Base-by-base conservation (phyloP, 768 basidiomycete species). In the Cyclocybe aegerita region DNA sequence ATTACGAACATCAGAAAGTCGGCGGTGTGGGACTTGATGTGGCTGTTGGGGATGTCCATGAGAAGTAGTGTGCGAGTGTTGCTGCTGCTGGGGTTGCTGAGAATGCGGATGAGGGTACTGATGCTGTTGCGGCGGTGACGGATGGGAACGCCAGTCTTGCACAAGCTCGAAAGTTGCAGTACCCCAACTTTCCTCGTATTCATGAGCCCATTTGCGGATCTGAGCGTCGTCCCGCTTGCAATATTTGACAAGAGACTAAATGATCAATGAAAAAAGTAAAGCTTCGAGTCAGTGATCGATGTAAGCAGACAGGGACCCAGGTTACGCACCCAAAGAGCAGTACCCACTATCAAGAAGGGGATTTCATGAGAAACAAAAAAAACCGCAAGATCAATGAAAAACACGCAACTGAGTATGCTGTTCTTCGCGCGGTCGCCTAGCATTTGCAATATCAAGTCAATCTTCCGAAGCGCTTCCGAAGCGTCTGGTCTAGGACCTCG, bases 151-250 rank as follows among this genome's bases (percentile, higher is more conserved):
- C 65, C 70, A 71, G 47, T 74, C 70, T 45, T 68, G 70, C 34
- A 67, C 74, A 48, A 72, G 69, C 49, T 84, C 82, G 23, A 71
- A 69, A 23, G 83, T 75, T 49, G 75, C 75, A 48, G 83, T 79
- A 15, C 88, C 88, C 79, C 81, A 86, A 14, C 78, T 64, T 50
- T 83, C 83, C 60, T 85, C 82, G 48, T 86, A 86, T 38, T 85
- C 80, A 34, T 70, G 68, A 44, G 75, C 79, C 86, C 82, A 86
- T 34, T 66, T 69, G n/a, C 76, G 72, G 53, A 88, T 60, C 48
- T 73, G 73, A 17, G 73, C 68, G 52, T 81, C 81, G 50, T 85
- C 80, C 23, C 77, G 70, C 50, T 79, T 75, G 49, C 75, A 77
- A 60, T 87, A 86, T 62, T 82, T 85, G 67, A 84, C 77, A 51